Conservation (phyloP, 768 basidiomycete species). For the Lactifluus volemus region DNA sequence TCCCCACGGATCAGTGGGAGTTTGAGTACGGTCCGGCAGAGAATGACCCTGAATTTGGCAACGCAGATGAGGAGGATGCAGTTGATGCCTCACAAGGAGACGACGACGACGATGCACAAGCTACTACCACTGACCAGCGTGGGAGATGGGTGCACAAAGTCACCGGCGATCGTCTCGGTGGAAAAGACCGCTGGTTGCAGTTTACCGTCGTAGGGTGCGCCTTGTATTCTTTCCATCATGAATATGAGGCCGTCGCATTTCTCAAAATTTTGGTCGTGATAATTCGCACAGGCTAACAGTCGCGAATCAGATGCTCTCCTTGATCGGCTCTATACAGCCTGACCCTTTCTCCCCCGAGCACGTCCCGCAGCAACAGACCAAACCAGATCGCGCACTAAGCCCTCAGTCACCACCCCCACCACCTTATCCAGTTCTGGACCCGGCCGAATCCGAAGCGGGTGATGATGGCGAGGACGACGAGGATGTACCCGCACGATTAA, state of each 20-base stretch:
- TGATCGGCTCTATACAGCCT: conserved; percentile 72
- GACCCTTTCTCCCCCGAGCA: conserved; percentile 68
- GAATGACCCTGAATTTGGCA: conserved; percentile 69
- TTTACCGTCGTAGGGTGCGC: conserved; percentile 87
- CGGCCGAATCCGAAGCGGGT: conserved; percentile 18
- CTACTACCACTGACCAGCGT: conserved; percentile 36
- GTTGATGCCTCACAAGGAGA: conserved; percentile 18
- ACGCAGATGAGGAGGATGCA: conserved; percentile 21
- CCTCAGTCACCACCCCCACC: conserved; percentile 5
- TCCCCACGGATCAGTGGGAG: conserved; percentile 69
- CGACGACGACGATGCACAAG: conserved; percentile 20
- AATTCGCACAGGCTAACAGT: conserved; percentile 55
- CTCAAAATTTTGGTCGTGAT: not conserved
- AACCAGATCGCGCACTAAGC: conserved; percentile 22
- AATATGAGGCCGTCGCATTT: not conserved
- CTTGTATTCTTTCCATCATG: not conserved
- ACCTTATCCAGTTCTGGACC: conserved; percentile 5
- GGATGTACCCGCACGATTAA: conserved; percentile 27
- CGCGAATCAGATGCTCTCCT: conserved; percentile 89
- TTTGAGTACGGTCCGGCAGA: conserved; percentile 83
- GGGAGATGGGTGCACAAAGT: conserved; percentile 76
- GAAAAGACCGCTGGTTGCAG: conserved; percentile 53
- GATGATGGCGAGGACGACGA: conserved; percentile 25
- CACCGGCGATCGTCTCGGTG: conserved; percentile 65
- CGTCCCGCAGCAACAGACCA: conserved; percentile 25